Evolutionary conservation across 2,329 filamentous ascomycete genomes (phyloP).

Genomic region (Fusarium brevicatenulatum): DNA sequence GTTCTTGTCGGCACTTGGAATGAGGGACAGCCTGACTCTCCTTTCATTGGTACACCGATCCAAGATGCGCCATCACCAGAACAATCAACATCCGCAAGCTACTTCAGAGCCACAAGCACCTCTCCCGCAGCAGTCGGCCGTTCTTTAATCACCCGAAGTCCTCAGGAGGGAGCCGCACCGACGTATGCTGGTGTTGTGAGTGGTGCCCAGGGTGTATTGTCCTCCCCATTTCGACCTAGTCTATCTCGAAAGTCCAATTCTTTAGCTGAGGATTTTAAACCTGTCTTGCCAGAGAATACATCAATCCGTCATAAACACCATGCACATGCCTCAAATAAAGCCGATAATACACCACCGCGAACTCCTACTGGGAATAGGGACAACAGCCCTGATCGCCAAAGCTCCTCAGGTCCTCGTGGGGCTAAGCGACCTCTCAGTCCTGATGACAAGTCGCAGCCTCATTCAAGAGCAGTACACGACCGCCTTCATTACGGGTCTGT

Average conservation of each 20-base stretch:
- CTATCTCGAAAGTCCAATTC: constrained; percentile 14
- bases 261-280: constrained; percentile 7
- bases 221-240: constrained; percentile 18
- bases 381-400: constrained; percentile 6
- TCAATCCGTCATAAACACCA: constrained; percentile 12
- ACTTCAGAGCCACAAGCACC: constrained; percentile 32
- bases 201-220: constrained; percentile 6
- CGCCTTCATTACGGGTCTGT: constrained; percentile 35
- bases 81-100: constrained; percentile 14
- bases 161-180: constrained; percentile 25
- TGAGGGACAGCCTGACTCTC: constrained; percentile 70
- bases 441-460: constrained; percentile 16
- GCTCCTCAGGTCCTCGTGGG: constrained; percentile 42
- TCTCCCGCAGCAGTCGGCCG: constrained; percentile 18
- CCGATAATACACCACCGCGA: constrained; percentile 32
- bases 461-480: constrained; percentile 31
- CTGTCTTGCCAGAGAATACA: neutral
- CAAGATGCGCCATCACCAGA: constrained; percentile 36
- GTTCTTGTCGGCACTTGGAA: constrained; percentile 69
- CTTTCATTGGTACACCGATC: constrained; percentile 48
- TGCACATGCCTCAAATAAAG: constrained; percentile 15
- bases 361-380: neutral
- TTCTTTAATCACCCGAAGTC: constrained; percentile 10
- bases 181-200: constrained; percentile 30
- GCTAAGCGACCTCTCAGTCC: constrained; percentile 50